phyloP scores from a whole-genome alignment of 169 alveolate species.

The Toxoplasma gondii region DNA sequence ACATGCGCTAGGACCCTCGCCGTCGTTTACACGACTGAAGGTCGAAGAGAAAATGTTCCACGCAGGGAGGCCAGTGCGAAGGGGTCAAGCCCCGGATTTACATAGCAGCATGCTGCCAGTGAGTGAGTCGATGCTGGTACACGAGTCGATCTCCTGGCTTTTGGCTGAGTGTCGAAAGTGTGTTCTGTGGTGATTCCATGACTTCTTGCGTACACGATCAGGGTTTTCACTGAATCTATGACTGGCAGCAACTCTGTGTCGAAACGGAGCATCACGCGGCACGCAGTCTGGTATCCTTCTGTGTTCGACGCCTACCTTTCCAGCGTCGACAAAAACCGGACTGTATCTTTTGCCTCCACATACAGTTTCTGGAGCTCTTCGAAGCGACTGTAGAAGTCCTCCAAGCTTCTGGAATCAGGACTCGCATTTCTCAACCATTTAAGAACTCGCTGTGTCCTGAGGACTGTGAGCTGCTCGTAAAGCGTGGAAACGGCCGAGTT shows the following conservation, averaged over 20 bases:
- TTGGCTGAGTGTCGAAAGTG: no score
- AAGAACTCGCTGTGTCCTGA: conserved; percentile 55
- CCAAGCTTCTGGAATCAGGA: conserved; percentile 40
- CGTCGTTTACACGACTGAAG: neutral
- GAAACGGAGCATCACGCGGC: no score
- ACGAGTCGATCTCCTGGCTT: no score
- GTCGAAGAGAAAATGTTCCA: neutral
- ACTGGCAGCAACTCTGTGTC: no score
- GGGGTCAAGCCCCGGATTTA: no score
- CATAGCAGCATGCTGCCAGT: no score
- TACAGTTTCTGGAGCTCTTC: conserved; percentile 85
- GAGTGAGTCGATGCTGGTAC: no score
- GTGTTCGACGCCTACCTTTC: conserved; percentile 75
- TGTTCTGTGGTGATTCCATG: no score
- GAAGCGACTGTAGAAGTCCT: conserved; percentile 48
- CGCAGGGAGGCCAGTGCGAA: neutral
- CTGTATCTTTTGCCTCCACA: conserved; percentile 91
- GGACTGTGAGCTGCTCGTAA: conserved; percentile 75
- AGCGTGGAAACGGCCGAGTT: conserved; percentile 70
- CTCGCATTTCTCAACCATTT: conserved; percentile 1
- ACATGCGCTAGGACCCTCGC: no score
- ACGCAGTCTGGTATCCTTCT: no score
- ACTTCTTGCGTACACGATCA: no score
- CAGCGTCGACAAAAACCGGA: conserved; percentile 89
- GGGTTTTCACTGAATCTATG: no score